A percentile compares a stretch with the other conserved stretches of the same genome.
phyloP scores from a whole-genome alignment of 164 flowering plant genomes.

The Chimonanthus salicifolius region DNA sequence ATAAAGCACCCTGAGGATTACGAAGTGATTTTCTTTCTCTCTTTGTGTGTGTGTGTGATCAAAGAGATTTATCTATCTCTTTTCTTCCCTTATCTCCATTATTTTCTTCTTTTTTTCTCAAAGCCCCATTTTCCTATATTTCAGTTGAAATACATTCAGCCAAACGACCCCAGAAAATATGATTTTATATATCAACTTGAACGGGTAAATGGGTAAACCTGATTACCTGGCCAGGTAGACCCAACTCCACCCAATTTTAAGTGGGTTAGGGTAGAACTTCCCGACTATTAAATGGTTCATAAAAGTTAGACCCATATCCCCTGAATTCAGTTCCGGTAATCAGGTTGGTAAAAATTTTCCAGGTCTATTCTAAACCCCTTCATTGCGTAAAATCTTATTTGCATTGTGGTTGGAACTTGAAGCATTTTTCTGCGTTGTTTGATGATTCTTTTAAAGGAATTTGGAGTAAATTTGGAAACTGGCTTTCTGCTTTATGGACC shows the following conservation, averaged over 20 bases:
- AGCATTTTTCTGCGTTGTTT: not conserved
- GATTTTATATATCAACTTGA: too few relatives aligned
- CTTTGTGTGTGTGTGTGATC: not conserved
- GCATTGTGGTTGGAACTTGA: not conserved
- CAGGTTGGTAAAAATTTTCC: not conserved
- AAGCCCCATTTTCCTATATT: not conserved
- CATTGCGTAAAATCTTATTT: not conserved
- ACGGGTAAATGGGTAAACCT: too few relatives aligned
- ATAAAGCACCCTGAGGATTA: slow-evolving; percentile 61
- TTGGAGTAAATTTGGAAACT: slow-evolving; percentile 66
- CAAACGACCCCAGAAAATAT: too few relatives aligned
- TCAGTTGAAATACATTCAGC: too few relatives aligned
- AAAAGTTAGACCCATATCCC: too few relatives aligned
- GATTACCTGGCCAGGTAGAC: too few relatives aligned
- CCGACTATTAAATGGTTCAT: too few relatives aligned
- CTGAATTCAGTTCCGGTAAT: too few relatives aligned
- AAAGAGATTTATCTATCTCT: not conserved
- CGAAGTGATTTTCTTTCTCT: slow-evolving; percentile 37
- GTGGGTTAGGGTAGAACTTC: too few relatives aligned
- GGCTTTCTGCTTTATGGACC: slow-evolving; percentile 97
- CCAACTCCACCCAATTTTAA: too few relatives aligned
- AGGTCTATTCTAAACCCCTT: not conserved
- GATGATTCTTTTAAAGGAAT: slow-evolving; percentile 34
- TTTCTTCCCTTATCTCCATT: not conserved
- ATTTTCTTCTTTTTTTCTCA: not conserved